Percentiles rank a stretch among this genome's conserved stretches.
Evolutionary conservation across 805 yeast species (phyloP).

Genomic region (Hanseniaspora lachancei): DNA sequence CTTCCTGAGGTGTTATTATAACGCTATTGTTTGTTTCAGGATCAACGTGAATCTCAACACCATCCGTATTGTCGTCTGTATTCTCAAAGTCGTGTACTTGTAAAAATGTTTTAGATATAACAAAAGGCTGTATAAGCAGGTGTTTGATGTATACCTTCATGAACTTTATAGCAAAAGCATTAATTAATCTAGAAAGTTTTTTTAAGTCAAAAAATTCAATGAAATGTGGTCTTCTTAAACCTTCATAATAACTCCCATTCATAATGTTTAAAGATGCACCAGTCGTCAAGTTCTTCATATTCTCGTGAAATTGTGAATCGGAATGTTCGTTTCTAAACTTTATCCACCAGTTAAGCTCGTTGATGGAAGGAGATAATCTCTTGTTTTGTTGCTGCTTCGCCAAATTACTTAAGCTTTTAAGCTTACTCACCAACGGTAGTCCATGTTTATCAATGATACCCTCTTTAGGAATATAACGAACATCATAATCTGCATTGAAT

Average conservation of each 20-base stretch:
- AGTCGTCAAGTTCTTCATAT: not conserved
- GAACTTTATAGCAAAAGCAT: constrained; percentile 47
- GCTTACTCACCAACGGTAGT: constrained; percentile 29
- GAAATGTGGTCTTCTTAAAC: constrained; percentile 33
- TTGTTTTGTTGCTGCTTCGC: constrained; percentile 12
- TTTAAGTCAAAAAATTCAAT: constrained; percentile 50
- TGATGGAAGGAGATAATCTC: not conserved
- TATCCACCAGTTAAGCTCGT: constrained; percentile 9
- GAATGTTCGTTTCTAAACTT: constrained; percentile 8
- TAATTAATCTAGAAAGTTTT: constrained; percentile 44
- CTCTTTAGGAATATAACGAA: constrained; percentile 45
- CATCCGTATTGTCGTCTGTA: constrained; percentile 2
- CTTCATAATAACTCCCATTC: not conserved
- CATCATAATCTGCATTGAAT: constrained; percentile 52
- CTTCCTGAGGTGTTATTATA: not conserved
- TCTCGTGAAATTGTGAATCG: not conserved
- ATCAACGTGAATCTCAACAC: constrained; percentile 20
- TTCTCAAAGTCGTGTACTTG: constrained; percentile 59
- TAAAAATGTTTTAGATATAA: constrained; percentile 59
- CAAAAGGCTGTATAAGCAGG: constrained; percentile 75
- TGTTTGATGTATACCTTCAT: constrained; percentile 56
- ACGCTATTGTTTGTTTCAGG: not conserved
- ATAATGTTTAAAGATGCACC: not conserved
- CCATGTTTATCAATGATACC: constrained; percentile 44
- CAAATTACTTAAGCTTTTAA: constrained; percentile 24